Percentiles rank a stretch among this genome's conserved stretches.
phyloP scores from a whole-genome alignment of 2,329 filamentous ascomycete species.

The Cytospora chrysosperma region DNA sequence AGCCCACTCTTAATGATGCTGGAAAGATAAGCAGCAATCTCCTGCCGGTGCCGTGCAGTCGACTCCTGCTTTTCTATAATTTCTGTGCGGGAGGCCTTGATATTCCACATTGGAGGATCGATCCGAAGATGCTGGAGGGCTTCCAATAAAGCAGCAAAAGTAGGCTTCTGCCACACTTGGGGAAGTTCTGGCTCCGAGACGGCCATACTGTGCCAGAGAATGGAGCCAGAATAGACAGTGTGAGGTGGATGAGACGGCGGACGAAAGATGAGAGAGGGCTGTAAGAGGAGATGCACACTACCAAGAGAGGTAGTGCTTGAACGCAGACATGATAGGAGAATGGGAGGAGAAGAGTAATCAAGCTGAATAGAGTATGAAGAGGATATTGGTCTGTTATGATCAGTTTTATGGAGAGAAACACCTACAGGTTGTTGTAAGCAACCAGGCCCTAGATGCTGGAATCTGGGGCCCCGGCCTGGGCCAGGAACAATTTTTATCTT shows the following conservation, averaged over 20 bases:
- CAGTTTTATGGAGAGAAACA: not conserved
- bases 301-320: slow-evolving; percentile 11
- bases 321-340: slow-evolving; percentile 5
- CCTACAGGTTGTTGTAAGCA: not conserved
- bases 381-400: not conserved
- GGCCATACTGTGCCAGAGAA: slow-evolving; percentile 28
- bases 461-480: not conserved
- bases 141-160: slow-evolving; percentile 60
- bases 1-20: slow-evolving; percentile 67
- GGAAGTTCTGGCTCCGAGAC: slow-evolving; percentile 62
- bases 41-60: slow-evolving; percentile 45
- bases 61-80: slow-evolving; percentile 43
- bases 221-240: not conserved
- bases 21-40: slow-evolving; percentile 65
- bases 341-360: no score
- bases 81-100: slow-evolving; percentile 42
- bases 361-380: not conserved
- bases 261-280: not conserved
- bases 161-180: slow-evolving; percentile 77
- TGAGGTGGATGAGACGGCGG: not conserved
- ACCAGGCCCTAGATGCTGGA: not conserved
- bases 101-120: slow-evolving; percentile 67
- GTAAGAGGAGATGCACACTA: slow-evolving; percentile 13
- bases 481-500: not conserved
- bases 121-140: slow-evolving; percentile 66